Percentiles rank a stretch among this genome's conserved stretches.
These are phyloP conservation scores for Backusella liffmaniae DNA, from an alignment of 192 early-diverging fungal genomes.

Conservation along the genomic window DNA sequence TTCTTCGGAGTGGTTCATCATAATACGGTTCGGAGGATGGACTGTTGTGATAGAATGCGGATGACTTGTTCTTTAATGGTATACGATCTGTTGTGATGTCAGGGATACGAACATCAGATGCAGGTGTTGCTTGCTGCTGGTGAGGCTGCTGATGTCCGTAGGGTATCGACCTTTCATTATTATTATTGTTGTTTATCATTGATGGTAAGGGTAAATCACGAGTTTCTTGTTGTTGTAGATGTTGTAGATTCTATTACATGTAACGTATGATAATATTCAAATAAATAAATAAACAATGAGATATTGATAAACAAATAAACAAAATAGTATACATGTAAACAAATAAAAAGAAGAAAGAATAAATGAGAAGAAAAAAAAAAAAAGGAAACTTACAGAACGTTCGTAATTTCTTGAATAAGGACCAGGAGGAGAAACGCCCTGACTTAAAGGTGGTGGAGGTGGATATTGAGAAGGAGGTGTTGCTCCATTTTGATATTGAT, in stretches of 20 bases:
- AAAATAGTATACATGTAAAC: not conserved
- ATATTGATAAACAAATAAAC: not conserved
- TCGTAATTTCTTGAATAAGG: constrained; percentile 1
- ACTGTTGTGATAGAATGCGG: constrained; percentile 2
- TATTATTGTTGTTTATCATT: not conserved
- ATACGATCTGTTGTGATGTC: constrained; percentile 23
- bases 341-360: not conserved
- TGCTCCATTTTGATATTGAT: constrained; percentile 31
- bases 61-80: not conserved
- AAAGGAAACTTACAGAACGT: not conserved
- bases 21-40: not conserved
- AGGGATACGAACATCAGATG: constrained; percentile 29
- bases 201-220: constrained; percentile 1
- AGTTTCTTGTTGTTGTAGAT: not conserved
- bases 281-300: constrained; percentile 6
- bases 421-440: not conserved
- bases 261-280: not conserved
- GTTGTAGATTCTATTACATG: not conserved
- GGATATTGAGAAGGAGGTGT: constrained; percentile 9
- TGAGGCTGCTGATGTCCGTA: not conserved
- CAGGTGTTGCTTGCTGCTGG: not conserved
- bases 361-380: not conserved
- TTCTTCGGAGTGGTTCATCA: constrained; percentile 18
- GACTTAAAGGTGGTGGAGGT: constrained; percentile 12
- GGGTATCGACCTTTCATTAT: not conserved